Evolutionary conservation across 2,329 filamentous ascomycete species (phyloP).

Genomic region (Fusarium pseudograminearum): DNA sequence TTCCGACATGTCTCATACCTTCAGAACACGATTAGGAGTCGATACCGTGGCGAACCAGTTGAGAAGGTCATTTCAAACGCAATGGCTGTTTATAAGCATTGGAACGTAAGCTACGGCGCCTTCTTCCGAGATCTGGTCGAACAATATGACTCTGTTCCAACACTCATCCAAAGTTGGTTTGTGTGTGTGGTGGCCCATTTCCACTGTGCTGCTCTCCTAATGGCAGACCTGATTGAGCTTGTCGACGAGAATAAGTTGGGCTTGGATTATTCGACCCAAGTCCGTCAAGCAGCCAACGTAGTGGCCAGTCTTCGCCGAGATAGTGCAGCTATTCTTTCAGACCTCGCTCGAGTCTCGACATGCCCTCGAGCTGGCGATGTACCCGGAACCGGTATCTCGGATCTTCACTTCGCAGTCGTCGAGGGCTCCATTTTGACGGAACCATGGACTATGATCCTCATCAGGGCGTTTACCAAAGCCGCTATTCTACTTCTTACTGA

Average conservation of each 20-base stretch:
- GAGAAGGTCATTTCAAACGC: constrained; percentile 63
- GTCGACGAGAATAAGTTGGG: constrained; percentile 58
- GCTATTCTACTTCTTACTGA: constrained; percentile 55
- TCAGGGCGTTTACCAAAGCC: constrained; percentile 65
- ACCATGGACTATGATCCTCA: constrained; percentile 69
- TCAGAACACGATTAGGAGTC: constrained; percentile 62
- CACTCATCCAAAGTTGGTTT: constrained; percentile 70
- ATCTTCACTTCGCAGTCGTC: constrained; percentile 66
- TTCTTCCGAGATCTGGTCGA: constrained; percentile 65
- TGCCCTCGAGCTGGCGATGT: constrained; percentile 48
- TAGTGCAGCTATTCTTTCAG: constrained; percentile 61
- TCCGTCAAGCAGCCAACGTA: constrained; percentile 50
- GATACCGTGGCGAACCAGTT: constrained; percentile 53
- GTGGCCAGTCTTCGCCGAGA: constrained; percentile 56
- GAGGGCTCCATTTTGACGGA: constrained; percentile 69
- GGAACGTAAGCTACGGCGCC: constrained; percentile 63
- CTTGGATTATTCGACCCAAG: constrained; percentile 41
- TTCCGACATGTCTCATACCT: constrained; percentile 68
- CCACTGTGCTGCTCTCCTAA: constrained; percentile 66
- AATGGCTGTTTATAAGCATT: constrained; percentile 65
- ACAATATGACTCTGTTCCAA: constrained; percentile 62
- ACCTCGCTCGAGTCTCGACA: constrained; percentile 61
- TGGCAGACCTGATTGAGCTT: constrained; percentile 65
- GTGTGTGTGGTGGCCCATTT: constrained; percentile 68
- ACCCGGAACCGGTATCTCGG: constrained; percentile 45